Evolutionary conservation across 2,329 filamentous ascomycete genomes (phyloP).

Genomic region (Orbilia blumenaviensis): DNA sequence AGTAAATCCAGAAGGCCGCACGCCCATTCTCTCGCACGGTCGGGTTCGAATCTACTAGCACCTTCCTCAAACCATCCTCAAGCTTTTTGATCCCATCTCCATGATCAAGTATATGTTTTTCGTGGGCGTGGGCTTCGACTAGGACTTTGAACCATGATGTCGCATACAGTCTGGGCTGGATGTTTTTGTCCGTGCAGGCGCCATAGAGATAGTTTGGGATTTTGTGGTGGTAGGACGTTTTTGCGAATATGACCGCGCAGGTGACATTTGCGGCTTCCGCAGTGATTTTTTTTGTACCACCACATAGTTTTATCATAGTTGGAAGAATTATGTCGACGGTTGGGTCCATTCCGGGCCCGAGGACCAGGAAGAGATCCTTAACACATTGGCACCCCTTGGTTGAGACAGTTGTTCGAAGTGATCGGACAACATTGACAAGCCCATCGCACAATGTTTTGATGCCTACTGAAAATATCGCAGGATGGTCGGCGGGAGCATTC

Average conservation of each 20-base stretch:
- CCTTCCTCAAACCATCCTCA: slow-evolving; percentile 88
- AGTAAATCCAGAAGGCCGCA: slow-evolving; percentile 85
- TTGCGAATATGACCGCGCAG: slow-evolving; percentile 80
- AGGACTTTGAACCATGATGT: slow-evolving; percentile 85
- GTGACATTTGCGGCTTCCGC: slow-evolving; percentile 83
- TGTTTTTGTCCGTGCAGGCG: slow-evolving; percentile 92
- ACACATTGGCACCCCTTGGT: slow-evolving; percentile 84
- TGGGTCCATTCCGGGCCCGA: slow-evolving; percentile 81
- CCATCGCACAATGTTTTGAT: slow-evolving; percentile 82
- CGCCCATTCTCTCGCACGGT: slow-evolving; percentile 87
- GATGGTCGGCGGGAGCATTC: slow-evolving; percentile 81
- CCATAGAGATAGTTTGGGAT: slow-evolving; percentile 85
- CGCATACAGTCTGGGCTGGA: slow-evolving; percentile 81
- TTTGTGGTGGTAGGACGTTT: slow-evolving; percentile 79
- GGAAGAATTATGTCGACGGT: slow-evolving; percentile 92
- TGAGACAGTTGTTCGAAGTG: slow-evolving; percentile 86
- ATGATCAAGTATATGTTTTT: slow-evolving; percentile 85
- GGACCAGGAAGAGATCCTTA: slow-evolving; percentile 81
- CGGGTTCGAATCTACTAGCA: slow-evolving; percentile 87
- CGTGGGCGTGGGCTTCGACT: slow-evolving; percentile 76
- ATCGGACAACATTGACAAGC: slow-evolving; percentile 84
- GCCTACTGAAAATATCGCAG: slow-evolving; percentile 73
- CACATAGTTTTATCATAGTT: slow-evolving; percentile 86
- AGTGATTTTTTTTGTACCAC: slow-evolving; percentile 89
- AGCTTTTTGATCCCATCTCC: slow-evolving; percentile 81